Evolutionary conservation across 768 basidiomycete genomes (phyloP).

Genomic region (Leccinum incarnatum): DNA sequence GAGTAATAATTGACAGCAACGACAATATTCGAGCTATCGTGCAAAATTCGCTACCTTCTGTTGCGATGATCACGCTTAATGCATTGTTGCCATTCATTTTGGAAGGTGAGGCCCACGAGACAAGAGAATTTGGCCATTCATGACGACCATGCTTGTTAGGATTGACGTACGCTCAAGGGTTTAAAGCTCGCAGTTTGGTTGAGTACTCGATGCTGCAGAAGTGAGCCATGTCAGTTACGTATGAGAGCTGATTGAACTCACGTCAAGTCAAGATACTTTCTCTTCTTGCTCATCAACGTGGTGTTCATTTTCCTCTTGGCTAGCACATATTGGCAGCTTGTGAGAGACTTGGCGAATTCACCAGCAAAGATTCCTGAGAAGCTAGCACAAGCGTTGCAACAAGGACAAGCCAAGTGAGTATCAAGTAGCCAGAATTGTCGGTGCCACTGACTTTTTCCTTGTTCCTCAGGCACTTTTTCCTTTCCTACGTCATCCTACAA

Average conservation of each 20-base stretch:
- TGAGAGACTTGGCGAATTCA: constrained; percentile 88
- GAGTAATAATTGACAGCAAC: constrained; percentile 77
- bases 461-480: constrained; percentile 69
- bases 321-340: constrained; percentile 87
- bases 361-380: constrained; percentile 95
- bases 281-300: constrained; percentile 89
- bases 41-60: constrained; percentile 90
- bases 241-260: constrained; percentile 4
- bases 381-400: constrained; percentile 78
- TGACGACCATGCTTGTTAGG: constrained; percentile 32
- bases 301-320: constrained; percentile 93
- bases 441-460: background rate
- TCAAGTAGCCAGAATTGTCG: constrained; percentile 8
- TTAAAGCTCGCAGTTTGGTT: constrained; percentile 85
- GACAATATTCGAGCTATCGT: constrained; percentile 81
- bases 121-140: background rate
- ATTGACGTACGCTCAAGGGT: constrained; percentile 89
- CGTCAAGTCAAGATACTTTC: constrained; percentile 67
- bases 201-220: constrained; percentile 92
- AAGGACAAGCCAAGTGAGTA: constrained; percentile 64
- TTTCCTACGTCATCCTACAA: constrained; percentile 84
- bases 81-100: constrained; percentile 84
- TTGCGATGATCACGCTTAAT: constrained; percentile 89
- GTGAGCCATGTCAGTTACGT: constrained; percentile 41
- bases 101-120: constrained; percentile 56